These are phyloP conservation scores for Mucor indicus DNA, from an alignment of 371 early-diverging fungal genomes.

Conservation along the genomic window DNA sequence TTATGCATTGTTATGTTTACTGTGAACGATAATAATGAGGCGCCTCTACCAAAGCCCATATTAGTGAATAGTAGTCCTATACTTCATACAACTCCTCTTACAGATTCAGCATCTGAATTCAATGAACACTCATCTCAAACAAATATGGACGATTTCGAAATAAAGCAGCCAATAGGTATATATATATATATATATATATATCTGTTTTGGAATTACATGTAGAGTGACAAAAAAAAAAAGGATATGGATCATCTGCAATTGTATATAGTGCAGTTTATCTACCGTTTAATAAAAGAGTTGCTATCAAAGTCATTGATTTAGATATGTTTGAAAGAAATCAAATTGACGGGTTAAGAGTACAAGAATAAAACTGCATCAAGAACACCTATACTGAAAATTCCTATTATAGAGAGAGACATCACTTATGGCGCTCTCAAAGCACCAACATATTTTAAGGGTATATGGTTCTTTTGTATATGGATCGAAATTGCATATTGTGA, in stretches of 20 bases:
- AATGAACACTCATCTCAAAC: conserved; percentile 8
- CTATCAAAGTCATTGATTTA: conserved; percentile 25
- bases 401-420: conserved; percentile 72
- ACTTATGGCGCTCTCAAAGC: conserved; percentile 82
- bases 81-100: too few species aligned
- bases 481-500: conserved; percentile 76
- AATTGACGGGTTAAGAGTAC: conserved; percentile 31
- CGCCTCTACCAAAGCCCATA: conserved; percentile 11
- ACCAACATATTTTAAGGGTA: conserved; percentile 81
- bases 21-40: not conserved
- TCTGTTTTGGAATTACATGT: too few species aligned
- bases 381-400: not conserved
- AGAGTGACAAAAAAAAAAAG: conserved; percentile 32
- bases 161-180: conserved; percentile 28
- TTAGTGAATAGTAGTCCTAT: conserved; percentile 11
- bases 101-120: too few species aligned
- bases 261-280: conserved; percentile 64
- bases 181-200: not conserved
- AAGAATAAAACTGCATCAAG: not conserved
- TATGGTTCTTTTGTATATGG: conserved; percentile 81
- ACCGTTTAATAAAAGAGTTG: conserved; percentile 24
- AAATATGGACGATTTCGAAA: conserved; percentile 31
- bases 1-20: conserved; percentile 1
- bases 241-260: conserved; percentile 81
- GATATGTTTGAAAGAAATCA: conserved; percentile 32